Evolutionary conservation across 495 filamentous ascomycete species (phyloP), one percentile per base, ranked within the genome.

Genomic region (Opeltia flavorubescens): DNA sequence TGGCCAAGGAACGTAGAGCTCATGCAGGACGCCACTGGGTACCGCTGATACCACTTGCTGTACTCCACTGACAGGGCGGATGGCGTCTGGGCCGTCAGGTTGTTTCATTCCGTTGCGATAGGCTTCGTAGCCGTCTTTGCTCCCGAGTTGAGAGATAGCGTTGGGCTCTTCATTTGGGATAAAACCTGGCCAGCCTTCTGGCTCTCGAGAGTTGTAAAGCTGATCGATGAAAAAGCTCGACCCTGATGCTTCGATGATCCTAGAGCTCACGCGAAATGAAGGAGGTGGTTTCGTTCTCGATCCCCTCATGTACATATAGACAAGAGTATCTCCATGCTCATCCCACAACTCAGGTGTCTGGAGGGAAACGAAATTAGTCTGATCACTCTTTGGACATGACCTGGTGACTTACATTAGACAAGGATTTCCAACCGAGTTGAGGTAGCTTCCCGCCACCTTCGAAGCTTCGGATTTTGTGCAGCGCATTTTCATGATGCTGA

Each of bases 341-440:
- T 58, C 53, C 55, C 55, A 60, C 12, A 60, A 39, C 36, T 60
- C 57, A 21, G 57, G 57, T 33, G 58, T 57, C 57, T 60, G 24
- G 0, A 28, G n/a, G n/a, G n/a, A n/a, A n/a, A 34, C 15, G 38
- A 20, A 43, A 3, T 48, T 9, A 26, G 30, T 40, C 17, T 2
- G 5, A 30, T 13, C 12, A 1, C 23, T 6, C 9, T 23, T 35
- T 18, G 2, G 12, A 15, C 3, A 9, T 27, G 15, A 29, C 25
- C n/a, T 23, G 29, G 13, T 5, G 18, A 11, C 53, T 26, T 49
- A 55, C 55, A 47, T 58, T 58, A 0, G 55, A 58, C n/a, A 58
- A 41, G 15, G 55, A 58, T 21, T 58, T 55, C 55, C 55, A 58
- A 34, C 53, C 55, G 17, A 58, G 53, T 43, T 58, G 53, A 11